phyloP scores from a whole-genome alignment of 2,329 filamentous ascomycete genomes.

The Cladosporium sp. region DNA sequence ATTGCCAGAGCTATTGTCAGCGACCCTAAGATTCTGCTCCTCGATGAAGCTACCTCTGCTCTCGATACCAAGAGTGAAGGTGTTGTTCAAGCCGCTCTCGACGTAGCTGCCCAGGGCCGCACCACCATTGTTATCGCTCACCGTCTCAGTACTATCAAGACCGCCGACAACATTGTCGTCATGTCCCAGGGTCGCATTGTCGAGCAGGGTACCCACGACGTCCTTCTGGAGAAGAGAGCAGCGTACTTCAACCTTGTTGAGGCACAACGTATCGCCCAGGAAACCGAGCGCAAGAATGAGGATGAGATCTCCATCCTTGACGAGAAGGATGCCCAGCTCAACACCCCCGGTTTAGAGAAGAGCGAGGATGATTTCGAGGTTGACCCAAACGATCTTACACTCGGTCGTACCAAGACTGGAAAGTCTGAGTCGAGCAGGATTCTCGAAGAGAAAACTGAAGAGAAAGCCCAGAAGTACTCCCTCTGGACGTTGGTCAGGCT shows the following conservation, averaged over 20 bases:
- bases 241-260: constrained; percentile 86
- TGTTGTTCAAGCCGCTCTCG: constrained; percentile 88
- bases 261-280: constrained; percentile 76
- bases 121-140: constrained; percentile 98
- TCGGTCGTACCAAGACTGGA: constrained; percentile 55
- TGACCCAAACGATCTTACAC: constrained; percentile 65
- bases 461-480: constrained; percentile 62
- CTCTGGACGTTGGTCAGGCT: constrained; percentile 77
- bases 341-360: constrained; percentile 35
- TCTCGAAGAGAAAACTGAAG: constrained; percentile 58
- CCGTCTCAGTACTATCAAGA: constrained; percentile 88
- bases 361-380: constrained; percentile 38
- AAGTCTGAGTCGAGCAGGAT: constrained; percentile 68
- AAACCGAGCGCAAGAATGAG: constrained; percentile 59
- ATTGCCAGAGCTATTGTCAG: constrained; percentile 90
- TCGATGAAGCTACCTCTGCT: constrained; percentile 93
- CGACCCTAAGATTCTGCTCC: constrained; percentile 85
- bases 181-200: constrained; percentile 84
- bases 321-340: constrained; percentile 34
- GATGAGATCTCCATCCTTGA: constrained; percentile 41
- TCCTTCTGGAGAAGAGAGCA: constrained; percentile 68
- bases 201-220: constrained; percentile 87
- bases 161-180: constrained; percentile 94
- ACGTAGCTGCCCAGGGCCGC: constrained; percentile 79
- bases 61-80: constrained; percentile 94